These are phyloP conservation scores for Boletales sp. DNA, from an alignment of 768 basidiomycete genomes.

Conservation along the genomic window DNA sequence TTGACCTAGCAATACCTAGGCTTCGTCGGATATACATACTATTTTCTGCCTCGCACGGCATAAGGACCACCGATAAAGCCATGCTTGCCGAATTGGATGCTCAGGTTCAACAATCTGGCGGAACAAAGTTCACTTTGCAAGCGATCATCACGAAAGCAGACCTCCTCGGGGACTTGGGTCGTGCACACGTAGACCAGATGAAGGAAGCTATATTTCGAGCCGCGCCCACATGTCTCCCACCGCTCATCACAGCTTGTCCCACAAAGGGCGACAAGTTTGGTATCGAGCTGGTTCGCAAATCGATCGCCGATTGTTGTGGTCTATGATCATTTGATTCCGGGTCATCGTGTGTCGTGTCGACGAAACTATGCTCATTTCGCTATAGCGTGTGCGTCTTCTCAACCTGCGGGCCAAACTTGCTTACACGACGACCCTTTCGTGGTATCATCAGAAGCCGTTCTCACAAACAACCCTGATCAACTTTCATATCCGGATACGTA, in stretches of 20 bases:
- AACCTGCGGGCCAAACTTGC: not conserved
- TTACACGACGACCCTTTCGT: not conserved
- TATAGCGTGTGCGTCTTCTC: not conserved
- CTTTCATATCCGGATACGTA: not conserved
- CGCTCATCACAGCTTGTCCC: conserved; percentile 53
- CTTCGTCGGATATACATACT: conserved; percentile 68
- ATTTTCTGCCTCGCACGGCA: conserved; percentile 62
- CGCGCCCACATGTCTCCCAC: conserved; percentile 60
- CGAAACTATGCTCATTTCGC: not conserved
- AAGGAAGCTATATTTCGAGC: conserved; percentile 48
- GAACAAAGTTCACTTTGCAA: conserved; percentile 58
- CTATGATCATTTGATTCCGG: conserved; percentile 15
- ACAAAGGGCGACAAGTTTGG: conserved; percentile 52
- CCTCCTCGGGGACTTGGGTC: conserved; percentile 35
- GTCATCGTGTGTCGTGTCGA: not conserved
- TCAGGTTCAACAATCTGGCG: conserved; percentile 28
- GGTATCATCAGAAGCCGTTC: not conserved
- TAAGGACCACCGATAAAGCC: conserved; percentile 51
- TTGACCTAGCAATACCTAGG: conserved; percentile 32
- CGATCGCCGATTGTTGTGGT: conserved; percentile 59
- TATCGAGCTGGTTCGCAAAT: conserved; percentile 51
- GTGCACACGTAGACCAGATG: conserved; percentile 39
- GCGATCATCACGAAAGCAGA: conserved; percentile 73
- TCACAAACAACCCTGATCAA: conserved; percentile 5
- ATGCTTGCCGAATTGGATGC: conserved; percentile 56